phyloP scores from a whole-genome alignment of 192 early-diverging fungal species.

The Helicostylum pulchrum region DNA sequence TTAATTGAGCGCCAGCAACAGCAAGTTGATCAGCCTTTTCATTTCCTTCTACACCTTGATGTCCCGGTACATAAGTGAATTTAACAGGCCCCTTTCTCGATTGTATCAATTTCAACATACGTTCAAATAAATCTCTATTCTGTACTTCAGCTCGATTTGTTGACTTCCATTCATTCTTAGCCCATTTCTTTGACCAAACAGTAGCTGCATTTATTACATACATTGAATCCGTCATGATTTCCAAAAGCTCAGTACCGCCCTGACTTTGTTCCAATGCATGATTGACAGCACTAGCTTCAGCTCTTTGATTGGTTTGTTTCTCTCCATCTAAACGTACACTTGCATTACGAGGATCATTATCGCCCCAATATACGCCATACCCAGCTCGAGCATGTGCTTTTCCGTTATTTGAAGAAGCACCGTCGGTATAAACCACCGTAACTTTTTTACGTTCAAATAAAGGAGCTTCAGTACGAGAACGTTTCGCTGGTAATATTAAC shows the following conservation, averaged over 20 bases:
- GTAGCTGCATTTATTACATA: constrained; percentile 70
- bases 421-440: constrained; percentile 77
- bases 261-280: constrained; percentile 50
- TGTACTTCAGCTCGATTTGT: constrained; percentile 52
- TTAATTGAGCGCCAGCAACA: constrained; percentile 64
- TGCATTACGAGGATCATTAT: constrained; percentile 62
- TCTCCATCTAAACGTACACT: constrained; percentile 49
- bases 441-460: neutral
- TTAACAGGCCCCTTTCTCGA: constrained; percentile 39
- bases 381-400: constrained; percentile 62
- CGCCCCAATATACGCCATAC: constrained; percentile 81
- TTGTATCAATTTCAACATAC: constrained; percentile 42
- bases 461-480: neutral
- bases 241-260: constrained; percentile 33
- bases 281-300: constrained; percentile 62
- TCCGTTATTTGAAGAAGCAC: constrained; percentile 75
- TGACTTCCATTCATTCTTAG: constrained; percentile 62
- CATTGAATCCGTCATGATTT: constrained; percentile 75
- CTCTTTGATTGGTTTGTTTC: constrained; percentile 71
- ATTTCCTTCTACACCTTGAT: constrained; percentile 71
- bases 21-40: constrained; percentile 80
- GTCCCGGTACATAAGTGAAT: constrained; percentile 66
- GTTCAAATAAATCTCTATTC: constrained; percentile 77
- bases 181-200: constrained; percentile 74
- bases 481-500: neutral